Conservation (phyloP, 176 grass and related monocot species). For the Rhynchospora pubera region DNA sequence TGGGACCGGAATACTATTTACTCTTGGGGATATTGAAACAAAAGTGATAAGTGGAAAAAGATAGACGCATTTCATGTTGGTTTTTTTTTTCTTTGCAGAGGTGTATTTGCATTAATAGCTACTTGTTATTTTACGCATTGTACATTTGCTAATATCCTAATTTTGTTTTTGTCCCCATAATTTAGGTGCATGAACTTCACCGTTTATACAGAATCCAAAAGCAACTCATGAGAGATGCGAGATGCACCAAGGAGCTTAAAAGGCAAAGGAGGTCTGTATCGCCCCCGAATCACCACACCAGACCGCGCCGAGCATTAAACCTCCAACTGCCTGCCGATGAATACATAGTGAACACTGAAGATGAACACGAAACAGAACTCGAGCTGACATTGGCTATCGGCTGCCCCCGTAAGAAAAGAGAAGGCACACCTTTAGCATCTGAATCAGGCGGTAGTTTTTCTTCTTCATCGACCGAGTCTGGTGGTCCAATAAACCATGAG, state of each 20-base stretch:
- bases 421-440: conserved; percentile 15
- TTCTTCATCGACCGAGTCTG: conserved; percentile 24
- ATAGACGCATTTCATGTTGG: neutral
- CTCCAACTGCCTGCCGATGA: conserved; percentile 33
- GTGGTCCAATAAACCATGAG: conserved; percentile 7
- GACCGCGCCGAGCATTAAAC: conserved; percentile 24
- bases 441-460: conserved; percentile 41
- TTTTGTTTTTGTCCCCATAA: neutral
- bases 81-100: neutral
- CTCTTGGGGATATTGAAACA: neutral
- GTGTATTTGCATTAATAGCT: too few species aligned
- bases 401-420: conserved; percentile 19
- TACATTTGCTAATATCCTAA: neutral
- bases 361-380: conserved; percentile 27
- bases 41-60: neutral
- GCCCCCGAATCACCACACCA: conserved; percentile 26
- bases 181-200: conserved; percentile 60
- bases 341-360: conserved; percentile 19
- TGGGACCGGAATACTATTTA: neutral
- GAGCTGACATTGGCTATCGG: conserved; percentile 57
- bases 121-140: neutral
- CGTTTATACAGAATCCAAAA: conserved; percentile 56
- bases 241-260: neutral
- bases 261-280: conserved; percentile 21
- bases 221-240: conserved; percentile 49